Percentiles rank a stretch among this genome's conserved stretches.
phyloP scores from a whole-genome alignment of 306 rosid species.

The Morella rubra region DNA sequence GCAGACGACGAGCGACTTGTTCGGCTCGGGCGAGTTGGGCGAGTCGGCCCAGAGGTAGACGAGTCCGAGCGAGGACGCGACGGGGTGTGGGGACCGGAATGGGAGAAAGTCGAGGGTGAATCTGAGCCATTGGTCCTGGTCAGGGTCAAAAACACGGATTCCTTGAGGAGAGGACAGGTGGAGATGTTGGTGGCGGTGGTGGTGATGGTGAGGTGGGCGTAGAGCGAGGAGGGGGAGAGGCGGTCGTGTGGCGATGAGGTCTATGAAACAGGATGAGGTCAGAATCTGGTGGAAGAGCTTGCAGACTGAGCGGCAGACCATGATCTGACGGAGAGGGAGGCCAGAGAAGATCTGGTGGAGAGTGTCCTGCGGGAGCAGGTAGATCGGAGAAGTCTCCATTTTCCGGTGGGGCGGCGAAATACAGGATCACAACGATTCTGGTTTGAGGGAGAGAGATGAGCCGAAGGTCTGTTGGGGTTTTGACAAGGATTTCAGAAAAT shows the following conservation, averaged over 20 bases:
- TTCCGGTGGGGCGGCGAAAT: not conserved
- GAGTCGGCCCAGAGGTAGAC: conserved; percentile 83
- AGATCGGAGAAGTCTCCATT: conserved; percentile 57
- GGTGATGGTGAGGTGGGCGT: conserved; percentile 55
- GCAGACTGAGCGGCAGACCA: conserved; percentile 71
- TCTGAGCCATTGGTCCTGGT: conserved; percentile 51
- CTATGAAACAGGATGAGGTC: conserved; percentile 54
- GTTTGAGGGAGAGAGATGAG: not conserved
- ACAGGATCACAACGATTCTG: not conserved
- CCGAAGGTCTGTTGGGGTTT: not conserved
- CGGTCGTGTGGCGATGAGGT: conserved; percentile 51
- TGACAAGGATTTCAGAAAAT: not conserved
- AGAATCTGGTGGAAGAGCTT: conserved; percentile 62
- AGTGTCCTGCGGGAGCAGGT: conserved; percentile 66
- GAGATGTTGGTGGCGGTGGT: conserved; percentile 30
- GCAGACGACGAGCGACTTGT: conserved; percentile 66
- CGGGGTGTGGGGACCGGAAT: conserved; percentile 69
- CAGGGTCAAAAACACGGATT: conserved; percentile 69
- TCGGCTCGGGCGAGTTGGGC: conserved; percentile 34
- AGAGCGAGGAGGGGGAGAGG: conserved; percentile 70
- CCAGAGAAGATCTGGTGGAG: conserved; percentile 73
- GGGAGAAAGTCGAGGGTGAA: conserved; percentile 79
- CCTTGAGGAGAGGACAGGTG: conserved; percentile 29
- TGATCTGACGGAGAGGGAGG: conserved; percentile 78
- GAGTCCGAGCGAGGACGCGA: conserved; percentile 81